These are phyloP conservation scores for Sporothrix pseudoabietina DNA, from an alignment of 2,329 filamentous ascomycete genomes.

Conservation along the genomic window DNA sequence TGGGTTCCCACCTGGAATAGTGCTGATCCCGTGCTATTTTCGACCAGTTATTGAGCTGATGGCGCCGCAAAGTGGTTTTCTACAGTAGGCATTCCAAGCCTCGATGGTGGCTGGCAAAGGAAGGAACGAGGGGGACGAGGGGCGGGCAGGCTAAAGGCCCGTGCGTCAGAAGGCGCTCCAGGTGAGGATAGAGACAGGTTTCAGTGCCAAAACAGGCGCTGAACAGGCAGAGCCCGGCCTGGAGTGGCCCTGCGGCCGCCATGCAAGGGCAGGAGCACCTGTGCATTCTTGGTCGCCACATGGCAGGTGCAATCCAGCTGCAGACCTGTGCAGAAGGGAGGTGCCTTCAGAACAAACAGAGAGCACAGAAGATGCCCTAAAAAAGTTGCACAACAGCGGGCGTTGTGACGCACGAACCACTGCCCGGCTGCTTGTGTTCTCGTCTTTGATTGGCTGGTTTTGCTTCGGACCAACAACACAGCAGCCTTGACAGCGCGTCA, in stretches of 20 bases:
- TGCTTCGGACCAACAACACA: constrained; percentile 27
- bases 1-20: constrained; percentile 21
- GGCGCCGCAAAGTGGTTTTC: not conserved
- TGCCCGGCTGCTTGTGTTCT: not conserved
- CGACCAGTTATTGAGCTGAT: not conserved
- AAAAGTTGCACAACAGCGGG: not conserved
- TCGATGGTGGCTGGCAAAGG: constrained; percentile 26
- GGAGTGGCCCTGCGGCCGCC: not conserved
- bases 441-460: constrained; percentile 28
- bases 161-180: constrained; percentile 14
- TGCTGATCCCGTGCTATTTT: constrained; percentile 19
- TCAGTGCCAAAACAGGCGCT: constrained; percentile 16
- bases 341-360: not conserved
- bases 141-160: constrained; percentile 13
- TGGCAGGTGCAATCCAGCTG: constrained; percentile 25
- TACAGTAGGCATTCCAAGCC: constrained; percentile 5
- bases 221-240: not conserved
- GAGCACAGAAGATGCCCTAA: not conserved
- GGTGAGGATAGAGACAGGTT: not conserved
- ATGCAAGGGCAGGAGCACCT: constrained; percentile 17
- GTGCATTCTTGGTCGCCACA: constrained; percentile 27
- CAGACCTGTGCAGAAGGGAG: not conserved
- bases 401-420: constrained; percentile 12
- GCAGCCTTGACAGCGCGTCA: constrained; percentile 31
- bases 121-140: constrained; percentile 23